Base-by-base conservation (phyloP, 2,329 filamentous ascomycete genomes). In the Trichoderma afroharzianum region DNA sequence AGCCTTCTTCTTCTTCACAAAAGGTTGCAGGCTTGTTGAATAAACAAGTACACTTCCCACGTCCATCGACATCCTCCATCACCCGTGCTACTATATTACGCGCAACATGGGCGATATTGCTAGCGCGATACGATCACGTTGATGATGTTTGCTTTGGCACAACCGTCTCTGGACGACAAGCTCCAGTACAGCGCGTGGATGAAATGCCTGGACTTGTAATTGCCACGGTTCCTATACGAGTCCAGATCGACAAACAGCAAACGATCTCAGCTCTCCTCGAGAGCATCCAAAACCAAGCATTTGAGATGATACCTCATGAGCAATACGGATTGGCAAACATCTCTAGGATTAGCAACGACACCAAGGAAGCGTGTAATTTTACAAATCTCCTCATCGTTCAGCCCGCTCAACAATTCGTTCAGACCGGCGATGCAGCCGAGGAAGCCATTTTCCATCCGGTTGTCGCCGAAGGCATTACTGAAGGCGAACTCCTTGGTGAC, bases 101-200 rank as follows among this genome's bases (percentile, higher is more conserved):
- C n/a, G 63, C 69, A 9, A 33, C 63, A 15, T 71, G 69, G 69
- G 63, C 69, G 15, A 14, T 72, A 1, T 32, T 83, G 5, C 76
- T 82, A 1, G 77, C 79, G 0, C 73, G 80, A 2, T 82, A 83
- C 59, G 77, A 82, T 73, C 77, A 12, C 68, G 78, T 64, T n/a
- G 33, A 71, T 15, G 66, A 72, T 36, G 63, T 77, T 9, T n/a
- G 74, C 3, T 78, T 76, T 57, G 77, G 76, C 3, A 68, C 71
- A 3, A 73, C 74, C 3, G 63, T 75, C 2, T 74, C 72, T 1
- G 77, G 77, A 11, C 71, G 76, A 12, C 72, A 77, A 18, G 73
- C 74, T 1, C 69, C 72, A 0, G 33, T 78, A 0, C 43, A 64
- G 0, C 73, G 75, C 6, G 71, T 78, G 1, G 70, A 73, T 12